A percentile compares a stretch with the other conserved stretches of the same genome.
Evolutionary conservation across 306 rosid species (phyloP).

Genomic region (Vigna hirtella): DNA sequence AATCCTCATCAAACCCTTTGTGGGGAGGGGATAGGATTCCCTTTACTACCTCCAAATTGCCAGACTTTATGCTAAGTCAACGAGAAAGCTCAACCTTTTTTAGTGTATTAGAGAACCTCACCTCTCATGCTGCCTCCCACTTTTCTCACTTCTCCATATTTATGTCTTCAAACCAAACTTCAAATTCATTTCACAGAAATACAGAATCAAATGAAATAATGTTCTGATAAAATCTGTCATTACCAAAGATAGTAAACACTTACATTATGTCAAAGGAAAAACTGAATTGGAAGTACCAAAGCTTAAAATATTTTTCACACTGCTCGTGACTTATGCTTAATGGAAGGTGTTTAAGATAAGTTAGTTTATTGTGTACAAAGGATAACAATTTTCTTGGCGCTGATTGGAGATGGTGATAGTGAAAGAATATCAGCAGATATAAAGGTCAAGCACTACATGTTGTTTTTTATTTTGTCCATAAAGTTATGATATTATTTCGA

Average conservation of each 20-base stretch:
- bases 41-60: slow-evolving; percentile 68
- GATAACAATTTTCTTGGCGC: slow-evolving; percentile 12
- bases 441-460: slow-evolving; percentile 40
- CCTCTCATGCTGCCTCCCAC: slow-evolving; percentile 80
- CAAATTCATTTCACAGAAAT: too few species aligned
- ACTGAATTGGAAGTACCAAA: background rate
- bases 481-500: slow-evolving; percentile 41
- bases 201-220: too few species aligned
- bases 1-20: slow-evolving; percentile 64
- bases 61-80: slow-evolving; percentile 90
- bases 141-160: slow-evolving; percentile 34
- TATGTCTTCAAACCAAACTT: background rate
- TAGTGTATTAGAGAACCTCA: slow-evolving; percentile 61
- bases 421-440: slow-evolving; percentile 31
- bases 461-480: slow-evolving; percentile 27
- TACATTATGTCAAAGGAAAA: too few species aligned
- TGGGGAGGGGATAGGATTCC: slow-evolving; percentile 80
- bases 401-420: slow-evolving; percentile 29
- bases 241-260: too few species aligned
- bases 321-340: background rate
- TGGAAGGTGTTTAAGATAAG: slow-evolving; percentile 33
- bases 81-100: slow-evolving; percentile 66
- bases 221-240: too few species aligned
- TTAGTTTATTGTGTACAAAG: slow-evolving; percentile 19
- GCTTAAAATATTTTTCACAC: background rate